Percentiles rank a stretch among this genome's conserved stretches.
phyloP scores from a whole-genome alignment of 208 protist species.

The Herpetomonas tarakana region DNA sequence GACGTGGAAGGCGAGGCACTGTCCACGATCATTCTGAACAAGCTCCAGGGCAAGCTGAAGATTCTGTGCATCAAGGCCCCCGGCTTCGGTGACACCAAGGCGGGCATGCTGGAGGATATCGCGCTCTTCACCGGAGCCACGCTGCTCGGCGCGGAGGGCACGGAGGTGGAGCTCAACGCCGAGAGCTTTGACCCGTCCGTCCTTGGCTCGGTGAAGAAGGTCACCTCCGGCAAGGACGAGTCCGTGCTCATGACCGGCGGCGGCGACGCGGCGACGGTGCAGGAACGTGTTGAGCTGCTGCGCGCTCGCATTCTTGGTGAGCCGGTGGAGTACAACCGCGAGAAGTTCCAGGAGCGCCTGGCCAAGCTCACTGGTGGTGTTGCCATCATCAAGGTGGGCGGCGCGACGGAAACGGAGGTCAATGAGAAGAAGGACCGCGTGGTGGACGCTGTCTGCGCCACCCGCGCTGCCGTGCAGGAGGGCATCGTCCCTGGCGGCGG shows the following conservation, averaged over 20 bases:
- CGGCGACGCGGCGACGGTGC: conserved; percentile 88
- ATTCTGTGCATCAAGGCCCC: conserved; percentile 96
- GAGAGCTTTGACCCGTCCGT: conserved; percentile 70
- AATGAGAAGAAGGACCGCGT: conserved; percentile 99
- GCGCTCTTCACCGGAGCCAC: conserved; percentile 96
- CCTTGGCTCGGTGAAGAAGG: conserved; percentile 77
- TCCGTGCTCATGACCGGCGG: conserved; percentile 97
- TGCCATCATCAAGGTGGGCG: conserved; percentile 97
- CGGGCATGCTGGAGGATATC: conserved; percentile 98
- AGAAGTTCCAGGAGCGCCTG: conserved; percentile 98
- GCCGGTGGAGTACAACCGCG: conserved; percentile 94
- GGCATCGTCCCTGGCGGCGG: conserved; percentile 99
- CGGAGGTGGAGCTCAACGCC: conserved; percentile 81
- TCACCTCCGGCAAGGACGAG: conserved; percentile 96
- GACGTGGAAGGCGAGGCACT: conserved; percentile 98
- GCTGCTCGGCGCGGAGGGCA: conserved; percentile 91
- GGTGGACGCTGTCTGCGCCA: conserved; percentile 99
- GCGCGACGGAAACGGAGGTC: conserved; percentile 98
- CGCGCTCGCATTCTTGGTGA: conserved; percentile 81
- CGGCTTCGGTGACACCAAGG: conserved; percentile 99
- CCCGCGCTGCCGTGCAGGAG: conserved; percentile 98
- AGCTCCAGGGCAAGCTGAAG: conserved; percentile 85
- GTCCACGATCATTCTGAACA: conserved; percentile 88
- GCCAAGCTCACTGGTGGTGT: conserved; percentile 98
- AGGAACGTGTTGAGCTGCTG: conserved; percentile 94